These are phyloP conservation scores for Psidium friedrichsthalianum DNA, from an alignment of 345 rosid genomes.

Conservation along the genomic window DNA sequence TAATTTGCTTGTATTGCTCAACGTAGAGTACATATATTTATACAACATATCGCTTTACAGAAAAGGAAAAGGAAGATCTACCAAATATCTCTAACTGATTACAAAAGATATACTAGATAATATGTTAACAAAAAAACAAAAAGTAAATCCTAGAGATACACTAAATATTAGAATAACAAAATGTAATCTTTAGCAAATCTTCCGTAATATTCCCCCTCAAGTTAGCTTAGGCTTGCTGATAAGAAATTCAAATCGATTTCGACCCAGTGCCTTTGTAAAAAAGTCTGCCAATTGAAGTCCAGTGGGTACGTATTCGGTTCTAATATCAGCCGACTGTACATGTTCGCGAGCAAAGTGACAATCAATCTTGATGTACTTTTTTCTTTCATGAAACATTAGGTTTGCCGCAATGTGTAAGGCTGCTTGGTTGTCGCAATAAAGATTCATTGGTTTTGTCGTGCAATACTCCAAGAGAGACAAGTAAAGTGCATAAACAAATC, in stretches of 20 bases:
- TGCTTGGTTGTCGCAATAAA: neutral
- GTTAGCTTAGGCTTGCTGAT: neutral
- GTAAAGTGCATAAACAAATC: neutral
- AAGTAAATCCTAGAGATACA: neutral
- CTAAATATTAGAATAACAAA: neutral
- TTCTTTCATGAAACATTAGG: neutral
- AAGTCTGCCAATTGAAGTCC: neutral
- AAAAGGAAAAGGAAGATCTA: no score
- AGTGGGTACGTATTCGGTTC: neutral
- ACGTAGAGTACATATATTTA: no score
- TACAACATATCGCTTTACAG: no score
- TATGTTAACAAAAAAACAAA: neutral
- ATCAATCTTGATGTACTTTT: neutral
- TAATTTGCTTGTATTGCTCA: no score
- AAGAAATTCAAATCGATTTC: neutral
- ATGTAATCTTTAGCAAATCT: neutral
- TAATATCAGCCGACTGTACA: rapidly evolving
- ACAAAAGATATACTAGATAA: neutral
- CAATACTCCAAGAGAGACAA: neutral
- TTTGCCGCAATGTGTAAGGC: neutral
- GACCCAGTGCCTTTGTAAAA: no score
- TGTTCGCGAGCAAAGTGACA: neutral
- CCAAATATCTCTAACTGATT: neutral
- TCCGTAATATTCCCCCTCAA: neutral
- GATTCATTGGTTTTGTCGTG: neutral